These are phyloP conservation scores for Triticum dicoccoides DNA, from an alignment of 176 grass and related monocot genomes.

Conservation along the genomic window DNA sequence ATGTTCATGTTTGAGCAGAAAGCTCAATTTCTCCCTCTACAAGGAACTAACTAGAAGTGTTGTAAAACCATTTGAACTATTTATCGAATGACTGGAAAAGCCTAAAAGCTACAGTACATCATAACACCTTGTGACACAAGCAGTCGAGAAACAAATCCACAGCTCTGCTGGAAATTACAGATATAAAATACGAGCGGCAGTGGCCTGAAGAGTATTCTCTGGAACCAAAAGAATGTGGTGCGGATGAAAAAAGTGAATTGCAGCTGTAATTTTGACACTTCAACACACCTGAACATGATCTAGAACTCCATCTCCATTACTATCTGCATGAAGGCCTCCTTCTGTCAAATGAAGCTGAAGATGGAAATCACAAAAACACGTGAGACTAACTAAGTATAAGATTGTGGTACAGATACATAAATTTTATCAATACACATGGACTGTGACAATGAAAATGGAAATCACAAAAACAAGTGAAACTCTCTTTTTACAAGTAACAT, in stretches of 20 bases:
- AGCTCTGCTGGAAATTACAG: background rate
- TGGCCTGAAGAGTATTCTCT: background rate
- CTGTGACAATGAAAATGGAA: background rate
- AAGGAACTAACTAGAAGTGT: conserved; percentile 17
- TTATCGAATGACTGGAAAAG: background rate
- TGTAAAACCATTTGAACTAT: background rate
- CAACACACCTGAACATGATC: conserved; percentile 93
- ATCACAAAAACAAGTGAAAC: too few relatives aligned
- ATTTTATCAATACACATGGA: background rate
- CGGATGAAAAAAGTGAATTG: background rate
- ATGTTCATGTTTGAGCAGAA: background rate
- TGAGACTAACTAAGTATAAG: background rate
- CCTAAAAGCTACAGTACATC: background rate
- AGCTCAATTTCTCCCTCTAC: background rate
- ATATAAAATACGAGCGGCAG: background rate
- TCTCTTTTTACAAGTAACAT: too few relatives aligned
- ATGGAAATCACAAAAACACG: background rate
- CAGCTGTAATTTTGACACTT: background rate
- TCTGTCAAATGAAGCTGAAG: conserved; percentile 86
- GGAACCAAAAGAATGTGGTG: background rate
- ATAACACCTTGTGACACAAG: background rate
- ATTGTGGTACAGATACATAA: conserved; percentile 4
- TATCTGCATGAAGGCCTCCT: conserved; percentile 91
- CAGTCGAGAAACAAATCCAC: background rate
- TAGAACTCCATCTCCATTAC: conserved; percentile 90